These are phyloP conservation scores for Aspergillus sergii DNA, from an alignment of 2,329 filamentous ascomycete species.

Conservation along the genomic window DNA sequence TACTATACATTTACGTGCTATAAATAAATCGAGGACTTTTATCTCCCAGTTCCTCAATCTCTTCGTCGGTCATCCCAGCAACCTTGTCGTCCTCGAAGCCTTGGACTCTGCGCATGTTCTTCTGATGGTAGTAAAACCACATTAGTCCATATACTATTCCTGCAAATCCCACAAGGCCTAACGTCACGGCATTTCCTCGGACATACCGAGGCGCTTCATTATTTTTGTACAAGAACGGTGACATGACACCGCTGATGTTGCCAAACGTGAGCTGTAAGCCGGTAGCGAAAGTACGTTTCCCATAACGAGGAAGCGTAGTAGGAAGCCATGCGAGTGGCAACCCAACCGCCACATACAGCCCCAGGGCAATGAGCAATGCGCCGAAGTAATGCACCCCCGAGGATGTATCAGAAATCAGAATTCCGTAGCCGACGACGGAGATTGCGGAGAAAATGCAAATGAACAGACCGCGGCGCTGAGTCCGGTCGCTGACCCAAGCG, in stretches of 20 bases:
- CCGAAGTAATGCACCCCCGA: constrained; percentile 72
- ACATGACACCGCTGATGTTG: constrained; percentile 72
- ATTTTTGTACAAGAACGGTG: constrained; percentile 59
- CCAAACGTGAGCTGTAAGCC: constrained; percentile 72
- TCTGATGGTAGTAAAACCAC: constrained; percentile 55
- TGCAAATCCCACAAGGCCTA: constrained; percentile 60
- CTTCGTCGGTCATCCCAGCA: constrained; percentile 42
- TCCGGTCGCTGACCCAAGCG: constrained; percentile 68
- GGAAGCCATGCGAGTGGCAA: constrained; percentile 61
- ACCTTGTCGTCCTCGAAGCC: constrained; percentile 44
- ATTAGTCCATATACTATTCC: constrained; percentile 57
- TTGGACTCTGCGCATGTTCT: constrained; percentile 49
- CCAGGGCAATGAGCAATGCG: constrained; percentile 74
- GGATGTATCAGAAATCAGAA: constrained; percentile 64
- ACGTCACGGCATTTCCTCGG: constrained; percentile 63
- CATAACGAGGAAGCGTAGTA: constrained; percentile 72
- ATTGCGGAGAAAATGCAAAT: constrained; percentile 64
- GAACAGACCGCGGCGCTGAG: constrained; percentile 67
- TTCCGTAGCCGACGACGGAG: constrained; percentile 68
- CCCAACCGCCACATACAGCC: constrained; percentile 65
- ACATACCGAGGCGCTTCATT: constrained; percentile 60
- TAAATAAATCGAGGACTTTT: constrained; percentile 45
- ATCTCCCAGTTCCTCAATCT: constrained; percentile 48
- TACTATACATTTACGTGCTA: constrained; percentile 32
- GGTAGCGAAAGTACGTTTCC: constrained; percentile 72